Evolutionary conservation across 192 early-diverging fungal species (phyloP), one percentile per base, ranked within the genome.

Genomic region (Dispira parvispora): DNA sequence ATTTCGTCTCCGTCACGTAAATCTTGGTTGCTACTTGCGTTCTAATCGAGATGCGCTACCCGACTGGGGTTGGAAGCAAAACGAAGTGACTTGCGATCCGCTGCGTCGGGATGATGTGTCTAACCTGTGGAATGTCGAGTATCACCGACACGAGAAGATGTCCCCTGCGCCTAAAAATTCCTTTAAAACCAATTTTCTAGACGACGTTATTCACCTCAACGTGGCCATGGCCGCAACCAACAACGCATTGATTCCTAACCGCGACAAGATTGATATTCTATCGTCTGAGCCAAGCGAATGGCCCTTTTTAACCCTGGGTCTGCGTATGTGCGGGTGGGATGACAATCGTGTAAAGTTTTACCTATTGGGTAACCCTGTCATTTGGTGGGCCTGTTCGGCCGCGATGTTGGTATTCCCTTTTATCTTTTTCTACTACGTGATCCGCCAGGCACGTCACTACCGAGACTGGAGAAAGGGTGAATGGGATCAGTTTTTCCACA

Each of bases 61-160:
- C 12, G 80, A 95, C 71, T 99, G 96, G 96, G 96, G 93, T 21
- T 96, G 89, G 79, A 85, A 80, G 67, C 96, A 99, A 77, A 75
- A 81, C 18, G 96, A 98, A 66, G 88, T 96, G 11, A 77, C 79
- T 16, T 99, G 94, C 74, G 88, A 95, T 63, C 80, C 83, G 63
- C 71, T 76, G 38, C 77, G 76, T 63, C 67, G 76, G 25, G 63
- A 76, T 20, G 83, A 83, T 54, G 73, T 79, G n/a, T 75, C 82
- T 54, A 83, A 86, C 44, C 78, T 88, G 67, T 99, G 96, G 96
- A 96, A 95, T 75, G 68, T 99, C 61, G 96, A 99, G 74, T 71
- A 77, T 62, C 88, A 99, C 65, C 71, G 70, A 69, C 88, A 99
- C 69, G 72, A 80, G 0, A 79, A 76, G 63, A 75, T 97, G 63